Conservation (phyloP, 345 rosid species). For the Gynandropsis gynandra region DNA sequence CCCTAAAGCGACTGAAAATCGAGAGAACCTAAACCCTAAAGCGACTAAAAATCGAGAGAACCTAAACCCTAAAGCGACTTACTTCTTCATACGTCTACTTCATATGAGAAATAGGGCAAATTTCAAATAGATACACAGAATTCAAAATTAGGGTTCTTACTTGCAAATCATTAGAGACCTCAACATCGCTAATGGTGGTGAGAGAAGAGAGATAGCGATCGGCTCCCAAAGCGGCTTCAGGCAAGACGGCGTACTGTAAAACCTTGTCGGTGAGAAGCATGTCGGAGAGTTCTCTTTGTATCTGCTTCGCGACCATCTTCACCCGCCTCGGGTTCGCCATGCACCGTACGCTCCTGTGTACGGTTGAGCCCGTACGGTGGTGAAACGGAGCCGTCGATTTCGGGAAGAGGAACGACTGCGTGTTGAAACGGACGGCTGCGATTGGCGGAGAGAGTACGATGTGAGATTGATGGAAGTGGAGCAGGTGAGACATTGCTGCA, state of each 20-base stretch:
- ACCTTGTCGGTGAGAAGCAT: constrained; percentile 85
- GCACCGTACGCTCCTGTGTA: constrained; percentile 39
- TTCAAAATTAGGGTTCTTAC: constrained; percentile 21
- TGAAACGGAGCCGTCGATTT: constrained; percentile 25
- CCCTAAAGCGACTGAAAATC: not conserved
- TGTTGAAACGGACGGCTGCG: constrained; percentile 21
- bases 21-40: too few species aligned
- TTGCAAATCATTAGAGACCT: constrained; percentile 77
- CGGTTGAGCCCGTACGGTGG: constrained; percentile 21
- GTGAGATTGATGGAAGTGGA: constrained; percentile 23
- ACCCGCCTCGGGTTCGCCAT: constrained; percentile 94
- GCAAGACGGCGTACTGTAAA: constrained; percentile 69
- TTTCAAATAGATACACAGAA: not conserved
- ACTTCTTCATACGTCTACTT: not conserved
- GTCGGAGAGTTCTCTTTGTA: constrained; percentile 80
- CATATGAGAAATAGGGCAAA: not conserved
- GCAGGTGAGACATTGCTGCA: constrained; percentile 33
- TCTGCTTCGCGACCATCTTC: constrained; percentile 84
- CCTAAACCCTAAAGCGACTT: not conserved
- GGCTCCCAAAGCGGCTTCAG: constrained; percentile 84
- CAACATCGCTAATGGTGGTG: constrained; percentile 81
- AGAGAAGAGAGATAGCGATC: constrained; percentile 79
- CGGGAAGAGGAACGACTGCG: constrained; percentile 25
- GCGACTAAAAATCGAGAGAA: constrained; percentile 4
- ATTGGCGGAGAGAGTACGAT: constrained; percentile 20